Evolutionary conservation across 768 basidiomycete species (phyloP), one percentile per base, ranked within the genome.

Genomic region (Lyophyllum decastes): DNA sequence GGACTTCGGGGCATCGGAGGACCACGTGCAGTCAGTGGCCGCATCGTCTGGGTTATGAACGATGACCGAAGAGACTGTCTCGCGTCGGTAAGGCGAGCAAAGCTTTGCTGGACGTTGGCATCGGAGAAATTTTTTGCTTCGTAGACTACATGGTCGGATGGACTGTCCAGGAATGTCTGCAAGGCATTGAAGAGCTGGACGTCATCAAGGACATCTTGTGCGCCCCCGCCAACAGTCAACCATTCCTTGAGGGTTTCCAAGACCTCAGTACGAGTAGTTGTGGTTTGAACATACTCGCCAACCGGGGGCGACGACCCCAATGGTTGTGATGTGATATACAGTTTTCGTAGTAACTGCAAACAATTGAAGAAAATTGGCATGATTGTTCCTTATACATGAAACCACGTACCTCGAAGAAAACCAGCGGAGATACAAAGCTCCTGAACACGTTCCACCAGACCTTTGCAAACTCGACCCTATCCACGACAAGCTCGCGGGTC

Each of bases 391-490:
- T 4, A n/a, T 34, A 17, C 14, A 27, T 46, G 19, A 9, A 43
- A 55, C 17, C 1, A 65, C 82, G 48, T 64, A 92, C 92, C 85
- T 94, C 91, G 68, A 94, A 93, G 64, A 94, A 90, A 1, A 89
- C 88, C 8, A 88, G 70, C 0, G 92, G 92, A 0, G 88, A 86
- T 9, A 94, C 83, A 62, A 94, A 92, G 64, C 89, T 91, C 41
- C 92, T 79, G 67, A 90, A 94, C 19, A 84, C 83, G 59, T 82
- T 86, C 90, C 92, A 94, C 90, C 92, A 94, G 2, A 91, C 82
- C 44, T 77, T 78, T 2, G 85, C 79, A 72, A 90, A 94, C 66
- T 93, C 92, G 1, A 66, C 74, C 45, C 85, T 81, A 72, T 94
- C 92, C 14, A 94, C 81, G 24, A 85, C 76, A 43, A 93, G 73